Evolutionary conservation across 1,139 yeast genomes (phyloP), one percentile per base, ranked within the genome.

Genomic region (Nakaseomyces sp.): DNA sequence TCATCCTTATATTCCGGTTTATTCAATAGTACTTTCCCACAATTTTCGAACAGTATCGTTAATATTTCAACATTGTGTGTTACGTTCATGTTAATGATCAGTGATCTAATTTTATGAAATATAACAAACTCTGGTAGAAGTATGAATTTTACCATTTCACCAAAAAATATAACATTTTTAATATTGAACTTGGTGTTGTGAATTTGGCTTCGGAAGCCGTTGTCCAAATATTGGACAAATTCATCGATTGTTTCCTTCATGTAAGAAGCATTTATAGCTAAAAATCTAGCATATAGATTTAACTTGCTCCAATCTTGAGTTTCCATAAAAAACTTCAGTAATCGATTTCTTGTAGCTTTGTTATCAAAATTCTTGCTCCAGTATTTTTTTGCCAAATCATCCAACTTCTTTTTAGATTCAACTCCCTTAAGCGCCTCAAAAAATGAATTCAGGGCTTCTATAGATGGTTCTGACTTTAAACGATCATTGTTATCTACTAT

Each of bases 71-170:
- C 71, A 54, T 81, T 82, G 50, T 75, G 74, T 36, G 68, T 69
- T 0, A 75, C 68, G n/a, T 72, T 66, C 43, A 83, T 62, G 46
- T 74, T 72, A 46, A 76, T 49, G 1, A 81, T 75, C 49, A 82
- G 64, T 1, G 71, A 65, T 49, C 83, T 69, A 44, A 83, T 73
- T 57, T 79, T 82, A 61, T 87, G 91, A 60, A 87, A 83, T 4
- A 81, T 71, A 44, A 81, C 70, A 61, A 77, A 82, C 17, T 70
- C 68, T 0, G 95, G 93, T n/a, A 88, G 70, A 52, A 87, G 61
- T 51, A 76, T 78, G 61, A 88, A 89, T 58, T 85, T 86, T 40
- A 82, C 75, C 66, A 88, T 67, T 56, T 89, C 96, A 42, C 79
- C 69, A 50, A 85, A 80, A 50, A 82, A 81, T 30, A 73, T 69